These are phyloP conservation scores for Diphasiastrum complanatum DNA, from an alignment of 83 land plant species.

Conservation along the genomic window DNA sequence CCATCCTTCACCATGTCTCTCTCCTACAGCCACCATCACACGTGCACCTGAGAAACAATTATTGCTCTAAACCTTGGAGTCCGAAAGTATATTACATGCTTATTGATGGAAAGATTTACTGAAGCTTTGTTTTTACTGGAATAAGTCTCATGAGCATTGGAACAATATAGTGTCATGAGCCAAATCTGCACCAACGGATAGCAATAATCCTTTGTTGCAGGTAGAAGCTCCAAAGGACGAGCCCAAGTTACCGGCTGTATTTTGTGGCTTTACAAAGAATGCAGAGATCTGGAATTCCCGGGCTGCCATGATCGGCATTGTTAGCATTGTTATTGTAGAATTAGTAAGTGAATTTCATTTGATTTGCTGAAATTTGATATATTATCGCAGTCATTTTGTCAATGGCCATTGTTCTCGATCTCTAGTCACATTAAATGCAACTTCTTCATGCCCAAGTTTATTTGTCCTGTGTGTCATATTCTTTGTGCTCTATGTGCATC, in stretches of 20 bases:
- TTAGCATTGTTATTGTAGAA: conserved; percentile 78
- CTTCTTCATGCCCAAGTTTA: background rate
- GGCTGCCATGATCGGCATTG: conserved; percentile 89
- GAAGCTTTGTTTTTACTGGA: no score
- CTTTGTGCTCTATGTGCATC: no score
- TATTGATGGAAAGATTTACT: no score
- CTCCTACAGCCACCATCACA: no score
- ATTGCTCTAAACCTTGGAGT: no score
- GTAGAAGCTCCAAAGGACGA: conserved; percentile 74
- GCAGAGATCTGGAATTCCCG: conserved; percentile 96
- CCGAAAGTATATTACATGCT: no score
- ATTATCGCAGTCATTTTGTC: background rate
- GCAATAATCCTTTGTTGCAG: conserved; percentile 44
- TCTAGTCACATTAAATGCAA: background rate
- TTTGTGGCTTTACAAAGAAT: conserved; percentile 76
- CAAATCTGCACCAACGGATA: no score
- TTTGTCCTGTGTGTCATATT: background rate
- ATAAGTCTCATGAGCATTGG: no score
- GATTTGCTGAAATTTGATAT: background rate
- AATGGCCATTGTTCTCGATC: background rate
- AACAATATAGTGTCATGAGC: no score
- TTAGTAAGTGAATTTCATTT: conserved; percentile 41
- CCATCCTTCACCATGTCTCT: no score
- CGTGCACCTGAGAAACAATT: no score
- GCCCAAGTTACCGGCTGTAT: conserved; percentile 60